Evolutionary conservation across 2,329 filamentous ascomycete genomes (phyloP).

Genomic region (Emericellopsis cladophorae): DNA sequence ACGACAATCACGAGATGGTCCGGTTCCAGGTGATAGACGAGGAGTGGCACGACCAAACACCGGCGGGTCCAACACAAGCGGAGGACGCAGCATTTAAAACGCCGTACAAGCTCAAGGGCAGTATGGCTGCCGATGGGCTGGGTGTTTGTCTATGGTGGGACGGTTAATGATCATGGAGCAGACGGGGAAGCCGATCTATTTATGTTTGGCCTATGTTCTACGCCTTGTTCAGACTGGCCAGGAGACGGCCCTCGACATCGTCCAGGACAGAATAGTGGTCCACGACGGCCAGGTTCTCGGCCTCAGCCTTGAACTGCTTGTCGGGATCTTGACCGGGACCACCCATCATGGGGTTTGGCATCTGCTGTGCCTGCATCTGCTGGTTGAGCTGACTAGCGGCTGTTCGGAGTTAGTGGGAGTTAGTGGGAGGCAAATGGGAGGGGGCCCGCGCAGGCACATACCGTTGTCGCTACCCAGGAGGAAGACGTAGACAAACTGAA

Average conservation of each 20-base stretch:
- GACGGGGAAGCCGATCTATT: neutral
- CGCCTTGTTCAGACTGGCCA: conserved; percentile 37
- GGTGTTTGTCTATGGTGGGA: conserved; percentile 57
- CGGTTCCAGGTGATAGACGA: conserved; percentile 78
- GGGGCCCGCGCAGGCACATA: conserved; percentile 30
- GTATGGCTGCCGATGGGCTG: conserved; percentile 50
- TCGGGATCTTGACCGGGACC: conserved; percentile 88
- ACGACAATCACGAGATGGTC: conserved; percentile 82
- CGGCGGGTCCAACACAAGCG: conserved; percentile 52
- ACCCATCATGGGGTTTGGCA: conserved; percentile 47
- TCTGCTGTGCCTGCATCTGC: conserved; percentile 63
- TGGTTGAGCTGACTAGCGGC: conserved; percentile 86
- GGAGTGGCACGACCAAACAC: conserved; percentile 81
- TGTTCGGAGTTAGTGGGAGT: conserved; percentile 20
- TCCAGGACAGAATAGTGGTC: conserved; percentile 89
- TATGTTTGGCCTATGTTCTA: conserved; percentile 7
- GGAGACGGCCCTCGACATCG: conserved; percentile 72
- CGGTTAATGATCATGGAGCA: conserved; percentile 8
- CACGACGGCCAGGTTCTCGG: conserved; percentile 89
- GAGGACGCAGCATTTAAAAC: conserved; percentile 51
- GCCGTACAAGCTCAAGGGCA: conserved; percentile 57
- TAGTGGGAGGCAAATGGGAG: conserved; percentile 4
- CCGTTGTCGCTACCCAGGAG: conserved; percentile 92
- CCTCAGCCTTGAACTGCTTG: conserved; percentile 86
- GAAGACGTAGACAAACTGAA: conserved; percentile 96